phyloP scores from a whole-genome alignment of 768 basidiomycete species.

The Hypholoma sublateritium region DNA sequence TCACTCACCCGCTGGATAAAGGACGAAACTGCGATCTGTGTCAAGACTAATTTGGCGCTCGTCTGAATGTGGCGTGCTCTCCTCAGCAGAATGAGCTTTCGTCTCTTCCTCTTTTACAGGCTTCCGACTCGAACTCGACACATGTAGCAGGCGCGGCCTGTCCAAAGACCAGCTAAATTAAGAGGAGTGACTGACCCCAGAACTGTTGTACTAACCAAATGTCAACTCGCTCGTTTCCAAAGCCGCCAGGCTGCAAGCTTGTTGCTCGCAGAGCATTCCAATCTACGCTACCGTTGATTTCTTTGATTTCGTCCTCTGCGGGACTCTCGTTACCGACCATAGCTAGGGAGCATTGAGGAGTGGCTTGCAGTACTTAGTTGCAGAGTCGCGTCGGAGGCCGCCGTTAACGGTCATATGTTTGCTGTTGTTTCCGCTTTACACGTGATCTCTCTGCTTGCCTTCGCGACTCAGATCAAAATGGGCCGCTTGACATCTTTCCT shows the following conservation, averaged over 20 bases:
- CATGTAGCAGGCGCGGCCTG: constrained; percentile 30
- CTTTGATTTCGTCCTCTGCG: neutral
- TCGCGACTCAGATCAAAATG: neutral
- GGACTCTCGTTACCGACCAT: constrained; percentile 2
- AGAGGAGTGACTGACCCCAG: neutral
- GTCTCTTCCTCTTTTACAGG: constrained; percentile 8
- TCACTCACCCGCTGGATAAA: constrained; percentile 81
- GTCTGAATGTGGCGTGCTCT: constrained; percentile 54
- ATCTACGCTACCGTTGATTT: constrained; percentile 19
- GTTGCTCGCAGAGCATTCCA: constrained; percentile 46
- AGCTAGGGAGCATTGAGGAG: constrained; percentile 1
- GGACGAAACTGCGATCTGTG: constrained; percentile 90
- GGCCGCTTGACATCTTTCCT: neutral
- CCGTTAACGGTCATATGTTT: neutral
- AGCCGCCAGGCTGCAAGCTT: constrained; percentile 63
- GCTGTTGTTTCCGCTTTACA: neutral
- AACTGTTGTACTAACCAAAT: constrained; percentile 49
- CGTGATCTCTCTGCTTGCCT: neutral
- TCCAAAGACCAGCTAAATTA: neutral
- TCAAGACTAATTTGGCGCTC: constrained; percentile 88
- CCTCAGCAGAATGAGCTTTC: neutral
- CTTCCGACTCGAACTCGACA: neutral
- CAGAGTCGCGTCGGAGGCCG: neutral
- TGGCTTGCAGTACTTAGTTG: neutral
- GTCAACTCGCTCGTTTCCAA: constrained; percentile 50